phyloP scores from a whole-genome alignment of 768 basidiomycete genomes.

The Suillus ampliporus region DNA sequence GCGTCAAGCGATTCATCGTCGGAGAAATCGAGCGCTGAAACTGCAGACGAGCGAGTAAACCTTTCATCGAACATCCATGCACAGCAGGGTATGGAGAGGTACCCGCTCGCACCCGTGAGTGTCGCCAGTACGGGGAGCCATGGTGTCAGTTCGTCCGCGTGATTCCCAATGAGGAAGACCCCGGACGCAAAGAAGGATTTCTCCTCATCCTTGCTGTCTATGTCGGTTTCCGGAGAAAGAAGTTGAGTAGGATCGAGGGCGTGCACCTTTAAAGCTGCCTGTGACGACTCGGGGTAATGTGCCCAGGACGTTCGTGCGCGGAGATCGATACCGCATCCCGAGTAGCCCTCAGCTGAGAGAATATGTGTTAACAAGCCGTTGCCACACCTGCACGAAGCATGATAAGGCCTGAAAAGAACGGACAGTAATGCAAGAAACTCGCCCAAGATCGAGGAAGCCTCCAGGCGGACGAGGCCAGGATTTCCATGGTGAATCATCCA shows the following conservation, averaged over 20 bases:
- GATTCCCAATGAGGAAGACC: constrained; percentile 89
- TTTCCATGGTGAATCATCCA: constrained; percentile 57
- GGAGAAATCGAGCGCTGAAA: constrained; percentile 26
- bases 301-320: constrained; percentile 86
- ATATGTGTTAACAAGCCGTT: constrained; percentile 94
- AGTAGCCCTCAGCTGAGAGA: constrained; percentile 81
- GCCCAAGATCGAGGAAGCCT: constrained; percentile 93
- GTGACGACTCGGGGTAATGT: constrained; percentile 71
- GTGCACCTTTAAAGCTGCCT: constrained; percentile 62
- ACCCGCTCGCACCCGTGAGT: constrained; percentile 62
- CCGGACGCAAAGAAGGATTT: constrained; percentile 44
- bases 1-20: constrained; percentile 24
- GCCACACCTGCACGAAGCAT: constrained; percentile 65
- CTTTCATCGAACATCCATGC: constrained; percentile 78
- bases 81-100: constrained; percentile 90
- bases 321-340: constrained; percentile 84
- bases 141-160: constrained; percentile 95
- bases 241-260: constrained; percentile 67
- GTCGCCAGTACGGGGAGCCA: constrained; percentile 89
- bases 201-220: background rate
- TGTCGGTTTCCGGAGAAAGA: constrained; percentile 25
- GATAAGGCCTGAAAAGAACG: background rate
- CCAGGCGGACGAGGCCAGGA: constrained; percentile 79
- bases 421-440: constrained; percentile 23
- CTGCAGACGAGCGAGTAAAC: constrained; percentile 55